Base-by-base conservation (phyloP, 139 green algal genomes). In the Diplosphaera chodatii region DNA sequence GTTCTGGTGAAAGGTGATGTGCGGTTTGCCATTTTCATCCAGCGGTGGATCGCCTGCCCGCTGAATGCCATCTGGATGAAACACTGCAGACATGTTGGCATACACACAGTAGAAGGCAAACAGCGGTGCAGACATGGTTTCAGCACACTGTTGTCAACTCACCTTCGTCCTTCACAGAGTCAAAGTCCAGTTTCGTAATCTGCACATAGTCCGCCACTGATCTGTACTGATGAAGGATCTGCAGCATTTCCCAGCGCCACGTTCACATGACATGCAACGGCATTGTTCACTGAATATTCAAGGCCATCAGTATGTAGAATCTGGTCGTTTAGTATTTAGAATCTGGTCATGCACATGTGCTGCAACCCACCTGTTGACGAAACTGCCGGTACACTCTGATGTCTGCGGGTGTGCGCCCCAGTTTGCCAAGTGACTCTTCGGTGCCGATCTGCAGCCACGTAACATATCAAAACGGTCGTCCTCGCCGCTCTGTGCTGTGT, bases 371-470 rank as follows among this genome's bases (percentile, higher is more conserved):
- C 41, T 72, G 0, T 16, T 18, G 28, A 4, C 40, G 40, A 27
- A 65, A 72, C 4, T 40, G 40, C 28, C 67, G 29, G 30, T 72
- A 72, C 5, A 41, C 16, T 10, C 34, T 29, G 29, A 41, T 30
- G 40, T 28, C 67, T 30, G 67, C 28, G 4, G 67, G 67, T 4
- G 21, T 20, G 0, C 67, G 28, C 4, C 67, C 67, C 20, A 72
- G 67, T 21, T 65, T 41, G 21, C 41, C 67, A 1, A 72, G 41
- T 16, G 41, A 48, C 67, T 64, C 67, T 27, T 56, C 40, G 31
- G 67, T 72, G 67, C 63, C 63, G 18, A 41, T 28, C 28, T 64
- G 48, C 48, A 8, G 13, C 37, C 8, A 13, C 37, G 13, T 48
- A 8, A 48, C n/a, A 48, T 48, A 10, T 6, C 37, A 48, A 10